Base-by-base conservation (phyloP, 2,329 filamentous ascomycete genomes). In the Trichoderma guizhouense region DNA sequence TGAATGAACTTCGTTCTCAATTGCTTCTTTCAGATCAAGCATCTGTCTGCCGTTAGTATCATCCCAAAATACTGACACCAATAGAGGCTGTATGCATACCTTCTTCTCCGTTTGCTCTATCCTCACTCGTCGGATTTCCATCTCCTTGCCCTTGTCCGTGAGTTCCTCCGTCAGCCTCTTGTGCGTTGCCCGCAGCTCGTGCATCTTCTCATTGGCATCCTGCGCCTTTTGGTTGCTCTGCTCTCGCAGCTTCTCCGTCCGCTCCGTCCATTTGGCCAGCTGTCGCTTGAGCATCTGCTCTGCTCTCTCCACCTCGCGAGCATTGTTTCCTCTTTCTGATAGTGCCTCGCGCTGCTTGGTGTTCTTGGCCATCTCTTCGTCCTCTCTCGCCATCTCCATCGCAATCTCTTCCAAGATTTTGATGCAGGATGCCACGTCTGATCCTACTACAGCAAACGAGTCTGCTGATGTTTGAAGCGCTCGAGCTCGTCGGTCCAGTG, bases 81-180 rank as follows among this genome's bases (percentile, higher is more conserved):
- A 36, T 8, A 58, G 18, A 26, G 11, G 9, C 21, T 47, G 15
- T 15, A 1, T 28, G 71, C 75, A 69, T 85, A 94, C 94, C 93
- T 98, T 98, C 85, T 98, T 98, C 87, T 98, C 95, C 9, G 94
- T 97, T 84, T 98, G 94, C 83, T 99, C 96, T 74, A 99, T 98
- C 73, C 95, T 87, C n/a, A 98, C 93, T 76, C 93, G 90, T 77
- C 95, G 87, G 79, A 92, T 90, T 85, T 99, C 96, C 84, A 98
- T 97, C 79, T 98, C 95, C 72, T 93, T 91, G 39, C 92, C 91
- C 83, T 97, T 97, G 69, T 96, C 93, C 1, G 88, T 89, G 74
- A 95, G 88, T 85, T 99, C 95, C 78, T 95, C 92, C 0, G 92
- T 92, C 73, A 98, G 84, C 79, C 90, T 90, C 78, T 90, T 90